Evolutionary conservation across 192 early-diverging fungal species (phyloP).

Genomic region (Podila minutissima): DNA sequence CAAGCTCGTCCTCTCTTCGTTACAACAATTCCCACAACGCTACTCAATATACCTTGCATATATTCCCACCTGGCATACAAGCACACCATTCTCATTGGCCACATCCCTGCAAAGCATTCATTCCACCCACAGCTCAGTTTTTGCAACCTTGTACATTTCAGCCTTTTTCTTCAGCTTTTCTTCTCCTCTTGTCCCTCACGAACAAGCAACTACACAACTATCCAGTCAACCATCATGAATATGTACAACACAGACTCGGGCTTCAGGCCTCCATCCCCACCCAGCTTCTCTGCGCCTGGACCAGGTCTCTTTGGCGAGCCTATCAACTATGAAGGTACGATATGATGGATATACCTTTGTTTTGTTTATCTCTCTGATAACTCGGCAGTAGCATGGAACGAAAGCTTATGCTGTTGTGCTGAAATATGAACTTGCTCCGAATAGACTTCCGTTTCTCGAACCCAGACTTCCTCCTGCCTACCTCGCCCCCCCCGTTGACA

Average conservation of each 20-base stretch:
- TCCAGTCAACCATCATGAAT: slow-evolving; percentile 17
- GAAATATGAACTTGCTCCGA: not conserved
- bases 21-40: not conserved
- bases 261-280: slow-evolving; percentile 43
- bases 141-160: too few species aligned
- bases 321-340: slow-evolving; percentile 20
- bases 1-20: not conserved
- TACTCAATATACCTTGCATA: not conserved
- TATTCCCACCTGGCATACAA: not conserved
- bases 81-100: not conserved
- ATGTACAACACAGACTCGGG: slow-evolving; percentile 52
- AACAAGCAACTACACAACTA: not conserved
- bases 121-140: too few species aligned
- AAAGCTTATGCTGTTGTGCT: not conserved
- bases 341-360: not conserved
- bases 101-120: not conserved
- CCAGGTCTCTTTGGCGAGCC: slow-evolving; percentile 43
- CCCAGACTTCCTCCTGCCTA: slow-evolving; percentile 31
- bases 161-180: too few species aligned
- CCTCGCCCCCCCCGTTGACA: slow-evolving; percentile 7
- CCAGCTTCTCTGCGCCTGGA: slow-evolving; percentile 19
- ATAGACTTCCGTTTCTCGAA: slow-evolving; percentile 32
- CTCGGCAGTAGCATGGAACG: too few species aligned
- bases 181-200: too few species aligned
- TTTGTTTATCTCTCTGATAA: not conserved